These are phyloP conservation scores for Zymoseptoria tritici DNA, from an alignment of 2,329 filamentous ascomycete genomes.

Conservation along the genomic window DNA sequence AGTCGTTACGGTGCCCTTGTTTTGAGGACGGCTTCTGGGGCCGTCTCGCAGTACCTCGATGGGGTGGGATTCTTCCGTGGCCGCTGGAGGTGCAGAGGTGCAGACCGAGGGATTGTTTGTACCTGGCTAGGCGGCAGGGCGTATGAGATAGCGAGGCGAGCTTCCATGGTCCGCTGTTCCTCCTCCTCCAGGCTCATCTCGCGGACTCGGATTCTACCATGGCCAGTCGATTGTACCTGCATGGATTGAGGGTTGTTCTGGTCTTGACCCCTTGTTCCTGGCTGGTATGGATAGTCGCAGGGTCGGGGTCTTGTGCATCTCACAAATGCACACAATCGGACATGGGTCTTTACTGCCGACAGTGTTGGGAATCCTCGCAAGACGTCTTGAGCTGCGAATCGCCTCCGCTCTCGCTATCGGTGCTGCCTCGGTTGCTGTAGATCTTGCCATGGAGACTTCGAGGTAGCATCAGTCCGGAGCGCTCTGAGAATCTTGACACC, in stretches of 20 bases:
- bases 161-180: neutral
- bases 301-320: neutral
- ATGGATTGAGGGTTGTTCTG: neutral
- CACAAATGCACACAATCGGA: neutral
- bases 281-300: neutral
- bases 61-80: neutral
- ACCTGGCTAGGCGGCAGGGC: neutral
- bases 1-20: neutral
- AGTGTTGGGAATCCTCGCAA: too few species aligned
- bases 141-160: neutral
- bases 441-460: too few species aligned
- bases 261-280: neutral
- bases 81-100: neutral
- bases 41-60: neutral
- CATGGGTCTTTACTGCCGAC: neutral
- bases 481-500: neutral
- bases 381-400: too few species aligned
- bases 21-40: neutral
- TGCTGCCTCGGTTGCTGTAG: neutral
- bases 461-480: neutral
- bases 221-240: neutral
- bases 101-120: neutral
- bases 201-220: neutral
- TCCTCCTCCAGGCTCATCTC: neutral
- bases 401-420: neutral